These are phyloP conservation scores for Globisporangium camurandrum DNA, from an alignment of 352 stramenopile species.

Conservation along the genomic window DNA sequence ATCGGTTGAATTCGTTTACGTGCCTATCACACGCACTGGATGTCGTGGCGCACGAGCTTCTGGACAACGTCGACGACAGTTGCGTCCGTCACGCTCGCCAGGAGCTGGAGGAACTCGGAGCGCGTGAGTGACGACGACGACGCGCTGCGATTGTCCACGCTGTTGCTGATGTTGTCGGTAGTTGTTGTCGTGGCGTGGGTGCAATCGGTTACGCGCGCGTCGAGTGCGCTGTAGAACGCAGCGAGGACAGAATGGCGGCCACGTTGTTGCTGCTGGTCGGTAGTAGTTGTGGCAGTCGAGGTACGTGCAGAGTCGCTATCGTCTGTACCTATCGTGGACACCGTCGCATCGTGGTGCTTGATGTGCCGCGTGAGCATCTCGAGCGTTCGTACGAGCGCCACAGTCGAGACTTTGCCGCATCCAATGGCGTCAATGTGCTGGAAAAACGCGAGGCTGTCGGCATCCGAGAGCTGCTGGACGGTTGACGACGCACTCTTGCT, in stretches of 20 bases:
- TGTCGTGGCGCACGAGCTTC: slow-evolving; percentile 39
- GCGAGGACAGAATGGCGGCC: slow-evolving; percentile 1
- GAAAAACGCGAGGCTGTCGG: slow-evolving; percentile 26
- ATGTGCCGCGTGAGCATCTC: slow-evolving; percentile 42
- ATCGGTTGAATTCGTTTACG: neutral
- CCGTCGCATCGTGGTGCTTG: neutral
- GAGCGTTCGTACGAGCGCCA: slow-evolving; percentile 24
- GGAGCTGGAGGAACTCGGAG: slow-evolving; percentile 30
- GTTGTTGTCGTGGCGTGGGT: neutral
- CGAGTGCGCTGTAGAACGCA: slow-evolving; percentile 16
- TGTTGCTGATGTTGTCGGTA: neutral
- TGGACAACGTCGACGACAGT: slow-evolving; percentile 34
- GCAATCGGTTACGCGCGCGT: slow-evolving; percentile 13
- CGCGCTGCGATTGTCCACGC: neutral
- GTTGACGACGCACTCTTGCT: neutral
- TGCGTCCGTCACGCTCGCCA: slow-evolving; percentile 27
- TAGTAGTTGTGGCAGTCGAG: neutral
- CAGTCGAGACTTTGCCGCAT: slow-evolving; percentile 42
- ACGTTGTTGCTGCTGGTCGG: neutral
- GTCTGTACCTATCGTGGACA: neutral
- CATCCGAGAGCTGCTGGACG: slow-evolving; percentile 5
- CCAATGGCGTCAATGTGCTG: slow-evolving; percentile 38
- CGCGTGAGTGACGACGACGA: slow-evolving; percentile 19
- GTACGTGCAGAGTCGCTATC: neutral
- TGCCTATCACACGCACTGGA: slow-evolving; percentile 44